Evolutionary conservation across 257 asterid genomes (phyloP).

Genomic region (Coffea eugenioides): DNA sequence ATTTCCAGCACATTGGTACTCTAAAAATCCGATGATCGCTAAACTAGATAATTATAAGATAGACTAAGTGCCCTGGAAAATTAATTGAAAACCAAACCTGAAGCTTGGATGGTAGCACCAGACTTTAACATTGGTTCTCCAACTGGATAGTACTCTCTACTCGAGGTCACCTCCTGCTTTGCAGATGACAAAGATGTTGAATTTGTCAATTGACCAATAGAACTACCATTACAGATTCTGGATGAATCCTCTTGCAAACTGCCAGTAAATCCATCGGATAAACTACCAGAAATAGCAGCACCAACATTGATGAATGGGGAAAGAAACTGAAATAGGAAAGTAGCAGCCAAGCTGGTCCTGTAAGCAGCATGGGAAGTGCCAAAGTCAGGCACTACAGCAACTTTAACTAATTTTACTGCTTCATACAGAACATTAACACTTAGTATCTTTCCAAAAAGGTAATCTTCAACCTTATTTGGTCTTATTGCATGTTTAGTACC

Average conservation of each 20-base stretch:
- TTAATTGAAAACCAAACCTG: slow-evolving; percentile 38
- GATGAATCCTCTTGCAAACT: slow-evolving; percentile 22
- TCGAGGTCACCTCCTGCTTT: slow-evolving; percentile 51
- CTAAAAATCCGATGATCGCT: neutral
- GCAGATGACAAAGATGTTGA: slow-evolving; percentile 44
- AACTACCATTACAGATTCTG: slow-evolving; percentile 9
- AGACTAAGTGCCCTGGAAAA: neutral
- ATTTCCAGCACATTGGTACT: neutral
- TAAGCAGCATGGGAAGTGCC: slow-evolving; percentile 53
- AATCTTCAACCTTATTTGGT: slow-evolving; percentile 51
- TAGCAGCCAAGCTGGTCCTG: slow-evolving; percentile 53
- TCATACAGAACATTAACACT: slow-evolving; percentile 33
- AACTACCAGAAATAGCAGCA: slow-evolving; percentile 16
- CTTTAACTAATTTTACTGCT: slow-evolving; percentile 49
- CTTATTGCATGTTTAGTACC: slow-evolving; percentile 52
- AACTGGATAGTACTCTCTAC: slow-evolving; percentile 60
- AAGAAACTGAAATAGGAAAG: slow-evolving; percentile 57
- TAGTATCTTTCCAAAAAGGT: slow-evolving; percentile 38
- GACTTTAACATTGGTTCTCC: slow-evolving; percentile 60
- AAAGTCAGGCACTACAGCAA: slow-evolving; percentile 44
- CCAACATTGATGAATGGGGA: slow-evolving; percentile 25
- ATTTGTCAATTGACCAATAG: slow-evolving; percentile 20
- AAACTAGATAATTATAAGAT: neutral
- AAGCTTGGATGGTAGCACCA: slow-evolving; percentile 67
- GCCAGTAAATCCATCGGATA: slow-evolving; percentile 18